Evolutionary conservation across 306 rosid genomes (phyloP), one percentile per base, ranked within the genome.

Genomic region (Erythrophleum fordii): DNA sequence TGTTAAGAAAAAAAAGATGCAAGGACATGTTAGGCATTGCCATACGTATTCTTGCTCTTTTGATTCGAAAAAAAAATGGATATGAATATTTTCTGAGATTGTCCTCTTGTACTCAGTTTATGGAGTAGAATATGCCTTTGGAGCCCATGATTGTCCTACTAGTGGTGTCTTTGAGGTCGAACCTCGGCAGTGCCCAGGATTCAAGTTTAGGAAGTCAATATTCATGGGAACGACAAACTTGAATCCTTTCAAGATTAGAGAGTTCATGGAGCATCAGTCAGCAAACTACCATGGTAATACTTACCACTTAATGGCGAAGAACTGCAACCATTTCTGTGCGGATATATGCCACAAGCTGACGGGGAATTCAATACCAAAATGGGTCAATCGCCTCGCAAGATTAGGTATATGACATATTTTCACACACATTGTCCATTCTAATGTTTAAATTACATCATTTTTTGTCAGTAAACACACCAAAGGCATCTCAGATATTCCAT

Each of bases 401-500:
- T 41, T 68, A 12, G 73, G 73, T 41, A 68, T 11, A 11, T 8
- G 46, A 34, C 42, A 45, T 23, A 5, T 59, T 76, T 52, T 73
- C 31, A 75, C 76, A 52, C 70, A 42, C 35, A 20, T 6, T 66
- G 17, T 66, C 28, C 51, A 39, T 20, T 17, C 10, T 66, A 66
- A 66, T n/a, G 14, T 42, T 42, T 26, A 46, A 42, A 68, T 22
- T 68, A 53, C 53, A 20, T 73, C 11, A 59, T 13, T 46, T 74
- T 78, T 17, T 14, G 23, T 82, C 26, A 5, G 61, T 41, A 52
- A 82, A 71, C 55, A 61, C 53, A 25, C 35, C 60, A 66, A 6
- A 68, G 29, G 73, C 53, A 68, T 68, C 72, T 66, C 18, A 67
- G 66, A 80, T 85, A 53, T 72, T 75, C 45, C 26, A n/a, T n/a